Evolutionary conservation across 495 filamentous ascomycete species (phyloP), one percentile per base, ranked within the genome.

Genomic region (Aspergillus bridgeri): DNA sequence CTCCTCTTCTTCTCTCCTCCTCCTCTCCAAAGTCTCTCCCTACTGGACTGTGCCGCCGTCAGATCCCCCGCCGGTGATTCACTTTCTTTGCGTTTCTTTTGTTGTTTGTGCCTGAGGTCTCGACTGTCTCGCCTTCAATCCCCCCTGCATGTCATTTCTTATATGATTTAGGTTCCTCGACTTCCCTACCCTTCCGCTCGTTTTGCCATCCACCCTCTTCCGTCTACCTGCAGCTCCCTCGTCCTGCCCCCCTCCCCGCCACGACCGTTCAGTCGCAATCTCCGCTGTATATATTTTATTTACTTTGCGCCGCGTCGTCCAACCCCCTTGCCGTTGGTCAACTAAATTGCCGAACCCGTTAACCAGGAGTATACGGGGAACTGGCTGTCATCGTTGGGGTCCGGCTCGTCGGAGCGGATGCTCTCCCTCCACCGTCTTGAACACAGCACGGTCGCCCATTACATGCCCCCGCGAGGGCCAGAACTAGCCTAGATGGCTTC

Each of bases 401-500:
- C 57, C 59, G 61, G 54, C 58, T 66, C 50, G 54, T 49, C 53
- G 61, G 60, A 69, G 60, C 67, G 73, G 68, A 75, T 70, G 65
- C 60, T 69, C 56, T 56, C 56, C 50, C 56, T 62, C 46, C 52
- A 42, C 53, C 56, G 29, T 42, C 46, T 57, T 42, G 25, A 29
- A 24, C 51, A 58, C 52, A 52, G n/a, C 53, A 57, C 56, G 54
- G 46, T 56, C 54, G 42, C 52, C 50, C 50, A 43, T 61, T 67
- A 52, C 58, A 75, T 67, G 67, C 70, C 68, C 67, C 50, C 20
- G 27, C 21, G 38, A 61, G 69, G 72, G 61, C 58, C 63, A 66
- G 49, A 45, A 60, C 15, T 60, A 65, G 65, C 65, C 68, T 71
- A 70, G 54, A 77, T 77, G 74, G 68, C 73, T 69, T 69, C 71